phyloP scores from a whole-genome alignment of 805 yeast genomes.

The Monosporozyma siamensis region DNA sequence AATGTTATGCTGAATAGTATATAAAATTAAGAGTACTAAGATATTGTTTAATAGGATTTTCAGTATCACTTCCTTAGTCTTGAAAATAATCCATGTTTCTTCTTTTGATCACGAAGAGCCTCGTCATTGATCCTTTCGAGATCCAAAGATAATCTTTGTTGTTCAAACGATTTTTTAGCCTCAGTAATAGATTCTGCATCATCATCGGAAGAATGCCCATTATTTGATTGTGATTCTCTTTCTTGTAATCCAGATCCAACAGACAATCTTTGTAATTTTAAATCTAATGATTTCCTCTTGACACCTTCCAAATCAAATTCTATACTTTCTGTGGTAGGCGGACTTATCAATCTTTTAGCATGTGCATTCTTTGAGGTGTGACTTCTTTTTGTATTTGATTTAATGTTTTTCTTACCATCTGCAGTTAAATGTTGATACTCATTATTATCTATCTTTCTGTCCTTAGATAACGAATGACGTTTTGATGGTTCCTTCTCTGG shows the following conservation, averaged over 20 bases:
- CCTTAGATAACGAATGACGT: not conserved
- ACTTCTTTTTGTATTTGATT: slow-evolving; percentile 2
- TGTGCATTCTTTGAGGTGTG: not conserved
- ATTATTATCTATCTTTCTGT: not conserved
- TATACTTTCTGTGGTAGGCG: slow-evolving; percentile 25
- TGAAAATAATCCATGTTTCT: slow-evolving; percentile 25
- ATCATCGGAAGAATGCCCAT: no score
- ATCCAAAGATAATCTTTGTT: slow-evolving; percentile 26
- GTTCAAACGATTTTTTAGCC: slow-evolving; percentile 15
- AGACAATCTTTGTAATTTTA: slow-evolving; percentile 17
- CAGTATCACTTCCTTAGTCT: slow-evolving; percentile 23
- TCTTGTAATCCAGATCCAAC: not conserved
- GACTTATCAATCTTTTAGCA: slow-evolving; percentile 2
- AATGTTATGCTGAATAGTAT: no score
- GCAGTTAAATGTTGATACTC: not conserved
- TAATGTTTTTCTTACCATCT: not conserved
- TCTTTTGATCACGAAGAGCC: slow-evolving; percentile 13
- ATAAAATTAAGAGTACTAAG: no score
- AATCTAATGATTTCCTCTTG: slow-evolving; percentile 18
- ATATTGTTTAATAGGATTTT: no score
- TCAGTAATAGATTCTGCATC: slow-evolving; percentile 2
- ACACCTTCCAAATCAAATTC: slow-evolving; percentile 19
- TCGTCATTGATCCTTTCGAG: slow-evolving; percentile 23
- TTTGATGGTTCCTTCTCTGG: not conserved
- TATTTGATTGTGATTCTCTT: not conserved